Conservation (phyloP, 2,329 filamentous ascomycete genomes). For the Hymenoscyphus occultus region DNA sequence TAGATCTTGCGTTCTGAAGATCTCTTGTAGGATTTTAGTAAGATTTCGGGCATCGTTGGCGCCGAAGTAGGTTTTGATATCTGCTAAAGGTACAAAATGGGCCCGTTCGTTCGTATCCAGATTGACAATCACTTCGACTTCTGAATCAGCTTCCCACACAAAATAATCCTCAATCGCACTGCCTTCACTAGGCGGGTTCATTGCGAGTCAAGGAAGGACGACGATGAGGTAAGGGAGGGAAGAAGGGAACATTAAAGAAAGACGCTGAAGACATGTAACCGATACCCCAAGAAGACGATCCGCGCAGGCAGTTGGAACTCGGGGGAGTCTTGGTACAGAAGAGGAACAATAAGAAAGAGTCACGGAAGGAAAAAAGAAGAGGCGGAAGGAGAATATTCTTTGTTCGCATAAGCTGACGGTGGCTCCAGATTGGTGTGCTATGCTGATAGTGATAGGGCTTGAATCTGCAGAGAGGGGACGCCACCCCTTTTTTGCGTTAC, state of each 20-base stretch:
- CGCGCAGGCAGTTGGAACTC: not conserved
- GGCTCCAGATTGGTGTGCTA: not conserved
- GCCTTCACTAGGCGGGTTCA: not conserved
- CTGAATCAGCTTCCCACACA: constrained; percentile 23
- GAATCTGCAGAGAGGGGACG: not conserved
- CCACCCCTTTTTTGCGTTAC: not conserved
- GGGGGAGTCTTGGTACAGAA: not conserved
- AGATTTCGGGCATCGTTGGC: constrained; percentile 19
- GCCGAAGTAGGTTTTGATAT: constrained; percentile 23
- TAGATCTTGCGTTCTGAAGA: constrained; percentile 22
- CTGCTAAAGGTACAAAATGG: constrained; percentile 25
- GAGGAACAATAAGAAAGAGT: not conserved
- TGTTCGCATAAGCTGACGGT: not conserved
- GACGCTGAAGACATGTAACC: not conserved
- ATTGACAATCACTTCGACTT: constrained; percentile 22
- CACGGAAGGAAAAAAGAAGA: not conserved
- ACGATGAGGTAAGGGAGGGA: not conserved
- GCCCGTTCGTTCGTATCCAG: constrained; percentile 17
- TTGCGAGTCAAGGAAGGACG: not conserved
- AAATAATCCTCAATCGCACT: constrained; percentile 24
- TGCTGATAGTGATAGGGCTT: too few species aligned
- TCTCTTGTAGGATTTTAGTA: constrained; percentile 19
- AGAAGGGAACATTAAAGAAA: not conserved
- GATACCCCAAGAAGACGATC: not conserved
- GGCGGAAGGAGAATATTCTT: not conserved